These are phyloP conservation scores for Saccharomyces mikatae DNA, from an alignment of 805 yeast species.

Conservation along the genomic window DNA sequence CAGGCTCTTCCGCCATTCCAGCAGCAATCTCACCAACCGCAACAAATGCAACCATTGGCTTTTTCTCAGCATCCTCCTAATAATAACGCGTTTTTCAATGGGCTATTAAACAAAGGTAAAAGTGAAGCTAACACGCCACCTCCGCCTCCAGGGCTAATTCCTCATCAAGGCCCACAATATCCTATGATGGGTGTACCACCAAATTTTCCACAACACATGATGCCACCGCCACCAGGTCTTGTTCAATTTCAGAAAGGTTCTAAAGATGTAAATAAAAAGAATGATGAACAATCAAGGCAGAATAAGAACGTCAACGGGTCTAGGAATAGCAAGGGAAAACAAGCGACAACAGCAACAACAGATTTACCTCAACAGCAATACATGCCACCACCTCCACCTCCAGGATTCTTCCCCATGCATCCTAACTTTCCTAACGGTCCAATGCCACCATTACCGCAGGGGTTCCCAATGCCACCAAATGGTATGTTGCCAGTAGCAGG, in stretches of 20 bases:
- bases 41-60: slow-evolving; percentile 1
- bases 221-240: slow-evolving; percentile 9
- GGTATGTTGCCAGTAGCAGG: background rate
- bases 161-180: slow-evolving; percentile 11
- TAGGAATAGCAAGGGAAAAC: background rate
- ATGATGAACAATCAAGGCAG: background rate
- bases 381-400: background rate
- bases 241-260: background rate
- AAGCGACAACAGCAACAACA: background rate
- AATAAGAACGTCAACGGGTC: background rate
- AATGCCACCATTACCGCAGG: background rate
- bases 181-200: slow-evolving; percentile 7
- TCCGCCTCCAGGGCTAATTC: slow-evolving; percentile 8
- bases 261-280: background rate
- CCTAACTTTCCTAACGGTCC: background rate
- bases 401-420: background rate
- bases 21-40: background rate
- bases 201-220: slow-evolving; percentile 16
- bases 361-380: background rate
- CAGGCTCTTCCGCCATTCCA: slow-evolving; percentile 1
- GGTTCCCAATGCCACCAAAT: background rate
- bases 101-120: slow-evolving; percentile 25
- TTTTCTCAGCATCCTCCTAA: slow-evolving; percentile 3
- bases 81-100: slow-evolving; percentile 26
- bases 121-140: slow-evolving; percentile 2